Conservation (phyloP, 805 yeast genomes). For the Cyberlindnera suaveolens region DNA sequence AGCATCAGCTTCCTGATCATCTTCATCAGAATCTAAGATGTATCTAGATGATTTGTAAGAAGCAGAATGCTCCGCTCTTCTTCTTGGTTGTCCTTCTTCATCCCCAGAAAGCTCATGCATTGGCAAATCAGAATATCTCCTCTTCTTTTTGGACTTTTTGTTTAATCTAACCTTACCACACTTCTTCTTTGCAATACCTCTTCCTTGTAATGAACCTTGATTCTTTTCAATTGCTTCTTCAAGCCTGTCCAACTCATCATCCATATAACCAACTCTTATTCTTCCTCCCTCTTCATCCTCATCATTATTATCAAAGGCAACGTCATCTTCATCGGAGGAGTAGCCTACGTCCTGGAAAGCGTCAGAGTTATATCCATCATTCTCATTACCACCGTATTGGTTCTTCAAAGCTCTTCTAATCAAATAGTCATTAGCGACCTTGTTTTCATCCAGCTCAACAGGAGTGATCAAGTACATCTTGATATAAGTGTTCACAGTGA, state of each 20-base stretch:
- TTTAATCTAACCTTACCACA: constrained; percentile 2
- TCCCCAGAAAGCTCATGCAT: constrained; percentile 14
- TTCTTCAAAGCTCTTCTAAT: constrained; percentile 25
- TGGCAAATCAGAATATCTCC: constrained; percentile 3
- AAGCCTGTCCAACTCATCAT: constrained; percentile 14
- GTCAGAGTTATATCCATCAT: constrained; percentile 31
- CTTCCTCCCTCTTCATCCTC: constrained; percentile 8
- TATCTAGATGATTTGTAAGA: constrained; percentile 42
- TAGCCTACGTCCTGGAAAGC: constrained; percentile 20
- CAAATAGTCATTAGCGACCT: constrained; percentile 29
- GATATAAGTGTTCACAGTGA: constrained; percentile 31
- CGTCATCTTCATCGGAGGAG: constrained; percentile 31
- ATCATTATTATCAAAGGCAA: constrained; percentile 27
- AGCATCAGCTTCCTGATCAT: constrained; percentile 48
- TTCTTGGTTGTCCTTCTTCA: constrained; percentile 11
- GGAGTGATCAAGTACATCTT: constrained; percentile 34
- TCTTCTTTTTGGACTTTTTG: constrained; percentile 8
- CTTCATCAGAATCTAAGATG: constrained; percentile 56
- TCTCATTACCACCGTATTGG: constrained; percentile 29
- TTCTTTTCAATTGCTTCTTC: constrained; percentile 12
- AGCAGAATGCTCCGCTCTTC: not conserved
- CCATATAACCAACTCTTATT: constrained; percentile 11
- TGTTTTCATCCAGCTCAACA: constrained; percentile 30
- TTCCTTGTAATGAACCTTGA: constrained; percentile 2
- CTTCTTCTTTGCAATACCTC: constrained; percentile 22